Evolutionary conservation across 805 yeast genomes (phyloP).

Genomic region (Priceomyces carsonii): DNA sequence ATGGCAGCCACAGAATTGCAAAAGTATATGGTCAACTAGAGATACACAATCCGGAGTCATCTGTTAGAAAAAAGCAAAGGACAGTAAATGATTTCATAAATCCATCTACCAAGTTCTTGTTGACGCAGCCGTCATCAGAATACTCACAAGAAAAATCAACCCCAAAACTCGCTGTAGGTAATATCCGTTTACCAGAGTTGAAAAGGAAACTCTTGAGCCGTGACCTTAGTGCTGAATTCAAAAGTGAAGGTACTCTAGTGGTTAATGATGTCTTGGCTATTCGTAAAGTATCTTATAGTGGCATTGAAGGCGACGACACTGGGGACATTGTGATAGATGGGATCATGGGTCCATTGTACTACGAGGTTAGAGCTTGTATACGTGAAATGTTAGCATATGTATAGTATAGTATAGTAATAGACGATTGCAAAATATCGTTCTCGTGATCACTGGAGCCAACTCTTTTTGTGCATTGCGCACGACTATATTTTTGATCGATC

Average conservation of each 20-base stretch:
- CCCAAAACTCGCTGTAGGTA: conserved; percentile 76
- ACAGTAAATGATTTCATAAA: conserved; percentile 27
- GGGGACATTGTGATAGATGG: conserved; percentile 91
- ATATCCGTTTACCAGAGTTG: conserved; percentile 78
- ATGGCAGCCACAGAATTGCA: conserved; percentile 79
- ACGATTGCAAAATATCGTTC: neutral
- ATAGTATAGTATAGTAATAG: conserved; percentile 23
- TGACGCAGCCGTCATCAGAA: conserved; percentile 22
- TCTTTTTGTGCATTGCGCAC: neutral
- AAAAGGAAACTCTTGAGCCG: conserved; percentile 57
- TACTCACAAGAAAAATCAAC: conserved; percentile 10
- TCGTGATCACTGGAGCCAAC: conserved; percentile 1
- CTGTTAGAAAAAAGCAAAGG: conserved; percentile 17
- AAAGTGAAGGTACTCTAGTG: conserved; percentile 90
- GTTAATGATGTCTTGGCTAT: conserved; percentile 77
- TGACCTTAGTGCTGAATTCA: conserved; percentile 79
- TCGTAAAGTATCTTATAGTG: conserved; percentile 55
- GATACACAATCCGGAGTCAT: conserved; percentile 21
- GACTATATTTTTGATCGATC: conserved; percentile 1
- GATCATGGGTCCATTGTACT: conserved; percentile 68
- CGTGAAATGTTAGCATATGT: conserved; percentile 76
- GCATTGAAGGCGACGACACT: conserved; percentile 50
- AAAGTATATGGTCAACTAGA: conserved; percentile 73
- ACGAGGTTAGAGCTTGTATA: conserved; percentile 71
- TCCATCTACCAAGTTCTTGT: conserved; percentile 30